Base-by-base conservation (phyloP, 495 filamentous ascomycete species). In the Annulohypoxylon moriforme region DNA sequence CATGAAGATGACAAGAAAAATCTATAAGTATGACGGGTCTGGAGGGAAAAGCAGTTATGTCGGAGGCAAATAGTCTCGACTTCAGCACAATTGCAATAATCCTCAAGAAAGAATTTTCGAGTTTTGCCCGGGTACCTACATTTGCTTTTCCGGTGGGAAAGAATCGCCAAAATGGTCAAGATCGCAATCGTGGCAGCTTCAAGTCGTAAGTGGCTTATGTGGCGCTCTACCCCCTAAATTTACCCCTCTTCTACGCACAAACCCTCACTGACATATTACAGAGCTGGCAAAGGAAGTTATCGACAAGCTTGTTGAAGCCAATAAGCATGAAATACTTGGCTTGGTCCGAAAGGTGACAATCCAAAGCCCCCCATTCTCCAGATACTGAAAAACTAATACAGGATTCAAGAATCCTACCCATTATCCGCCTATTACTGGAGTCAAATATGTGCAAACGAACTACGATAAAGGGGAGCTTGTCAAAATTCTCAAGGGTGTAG, bases 261-360 rank as follows among this genome's bases (percentile, higher is more conserved):
- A 14, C 4, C 36, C 13, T 33, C 1, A 13, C 27, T 55, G 60
- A 24, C 27, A 50, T 1, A 52, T 52, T 27, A 29, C 65, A 88
- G 86, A 83, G 33, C 77, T 88, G 62, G 85, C 79, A 24, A 74
- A 70, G 22, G 87, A 89, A 71, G 73, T 89, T 49, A 78, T 87
- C 58, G 85, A 88, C 67, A 81, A 60, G 0, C 81, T 89, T 0
- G 68, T 85, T 13, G 83, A 80, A 44, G 68, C 78, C 0, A 74
- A 79, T 46, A 86, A 84, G 68, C 87, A 89, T 53, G 82, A 89
- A 9, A 82, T 89, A 36, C 7, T 82, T 1, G 62, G 85, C 27
- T 65, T 88, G 2, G 75, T 76, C 40, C 79, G 86, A 66, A 83
- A 80, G 71, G 84, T 82, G 53, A 33, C 64, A 47, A 22, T 36